Base-by-base conservation (phyloP, 352 stramenopile genomes). In the Peronospora belbahrii region DNA sequence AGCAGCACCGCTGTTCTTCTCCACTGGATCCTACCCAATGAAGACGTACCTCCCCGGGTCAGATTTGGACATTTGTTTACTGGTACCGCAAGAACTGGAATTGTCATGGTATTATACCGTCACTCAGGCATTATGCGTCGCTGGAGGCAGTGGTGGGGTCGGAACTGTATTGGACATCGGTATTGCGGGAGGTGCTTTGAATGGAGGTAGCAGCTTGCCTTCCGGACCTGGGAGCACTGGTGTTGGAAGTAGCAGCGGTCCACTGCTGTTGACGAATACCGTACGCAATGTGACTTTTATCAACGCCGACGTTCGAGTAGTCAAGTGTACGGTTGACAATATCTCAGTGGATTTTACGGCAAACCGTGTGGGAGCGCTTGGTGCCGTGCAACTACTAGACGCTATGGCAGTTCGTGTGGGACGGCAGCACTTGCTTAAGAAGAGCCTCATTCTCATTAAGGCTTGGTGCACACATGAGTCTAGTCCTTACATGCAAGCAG, bases 301-400 rank as follows among this genome's bases (percentile, higher is more conserved):
- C 38, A 95, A 95, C 48, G 80, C 82, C 2, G 82, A 94, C 42
- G 79, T 93, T 33, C 75, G 82, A 11, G 78, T 90, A 9, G 80
- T 96, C 50, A 94, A 95, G 63, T 95, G 85, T 62, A 94, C 85
- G 30, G 73, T 95, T 32, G 85, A 96, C 70, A 94, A 95, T 45
- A 72, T 95, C 4, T 69, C 80, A 20, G 85, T 96, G 33, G 85
- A 95, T 47, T 64, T 96, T 7, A 95, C 81, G 1, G 83, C 75
- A 6, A 96, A 96, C 42, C 79, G 80, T 15, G 64, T 92, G 6
- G 82, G 77, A 0, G 85, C 83, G 3, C 45, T 96, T 18, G 80
- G 81, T 6, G 81, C 84, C 0, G 54, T 95, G 9, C 45, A 84
- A n/a, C 56, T 96, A 15, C 51, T 95, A n/a, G 79, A 96, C 45